Base-by-base conservation (phyloP, 805 yeast species). In the Myxozyma geophila region DNA sequence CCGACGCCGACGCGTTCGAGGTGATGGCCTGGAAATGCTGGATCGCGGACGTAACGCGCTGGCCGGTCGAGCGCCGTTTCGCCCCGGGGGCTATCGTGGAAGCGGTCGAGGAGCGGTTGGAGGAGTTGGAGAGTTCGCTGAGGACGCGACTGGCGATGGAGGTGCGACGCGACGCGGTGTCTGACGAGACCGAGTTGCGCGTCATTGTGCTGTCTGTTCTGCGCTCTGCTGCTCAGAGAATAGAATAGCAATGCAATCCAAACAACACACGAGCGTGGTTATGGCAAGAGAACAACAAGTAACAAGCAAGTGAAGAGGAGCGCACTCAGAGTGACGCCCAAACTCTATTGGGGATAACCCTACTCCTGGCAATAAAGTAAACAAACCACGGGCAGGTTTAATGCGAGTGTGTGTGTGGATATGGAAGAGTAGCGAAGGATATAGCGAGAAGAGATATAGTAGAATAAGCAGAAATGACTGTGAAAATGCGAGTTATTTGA, bases 11-110 rank as follows among this genome's bases (percentile, higher is more conserved):
- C 17, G 53, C 37, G 6, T 56, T 39, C n/a, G 57, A 44, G 33
- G 60, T 47, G 17, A 59, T 51, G 28, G 59, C 55, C 13, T 59
- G 59, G 44, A 59, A 66, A 47, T 63, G 67, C 54, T 63, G 60
- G 28, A 66, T 59, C 7, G 67, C 69, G 7, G 67, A 58, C 9
- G 67, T 51, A 28, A 63, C 65, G 37, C 58, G 61, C 19, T 58
- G 62, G 28, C 62, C 62, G 41, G 52, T 35, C 23, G 59, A 44
- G 15, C 28, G 59, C 15, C 59, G 50, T 19, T 54, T 47, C 47
- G 10, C 47, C 43, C 46, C 50, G 13, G 66, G 53, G 3, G 62
- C 48, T 8, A 36, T n/a, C 4, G 59, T 2, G n/a, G 60, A 39
- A n/a, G 54, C 35, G 39, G 46, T 28, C 19, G 62, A 41, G 28